Conservation (phyloP, 768 basidiomycete species). For the Aureoboletus auriporus region DNA sequence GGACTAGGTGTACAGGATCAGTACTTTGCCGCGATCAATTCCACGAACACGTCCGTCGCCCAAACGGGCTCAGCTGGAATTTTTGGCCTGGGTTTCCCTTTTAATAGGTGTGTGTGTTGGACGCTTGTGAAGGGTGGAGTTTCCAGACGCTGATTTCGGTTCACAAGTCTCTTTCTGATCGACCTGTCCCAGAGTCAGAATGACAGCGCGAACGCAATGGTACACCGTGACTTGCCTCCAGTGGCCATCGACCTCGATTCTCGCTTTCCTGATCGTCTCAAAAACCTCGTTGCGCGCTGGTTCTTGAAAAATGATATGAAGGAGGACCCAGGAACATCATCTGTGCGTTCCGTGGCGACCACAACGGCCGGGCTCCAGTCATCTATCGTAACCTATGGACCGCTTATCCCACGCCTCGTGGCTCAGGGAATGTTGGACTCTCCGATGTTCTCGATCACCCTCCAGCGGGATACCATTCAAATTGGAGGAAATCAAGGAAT, state of each 20-base stretch:
- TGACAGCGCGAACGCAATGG: neutral
- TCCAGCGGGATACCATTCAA: constrained; percentile 67
- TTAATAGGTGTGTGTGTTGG: constrained; percentile 51
- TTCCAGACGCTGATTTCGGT: neutral
- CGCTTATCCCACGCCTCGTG: constrained; percentile 46
- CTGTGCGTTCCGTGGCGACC: constrained; percentile 5
- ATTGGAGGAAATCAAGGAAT: constrained; percentile 66
- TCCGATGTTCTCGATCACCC: constrained; percentile 53
- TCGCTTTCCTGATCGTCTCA: constrained; percentile 4
- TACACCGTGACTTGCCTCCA: neutral
- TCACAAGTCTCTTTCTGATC: constrained; percentile 44
- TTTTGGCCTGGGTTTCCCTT: constrained; percentile 71
- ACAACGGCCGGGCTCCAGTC: constrained; percentile 32
- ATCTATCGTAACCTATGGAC: constrained; percentile 40
- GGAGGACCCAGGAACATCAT: neutral
- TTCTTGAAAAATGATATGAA: constrained; percentile 10
- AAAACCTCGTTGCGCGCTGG: constrained; percentile 17
- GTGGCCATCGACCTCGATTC: neutral
- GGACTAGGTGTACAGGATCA: constrained; percentile 48
- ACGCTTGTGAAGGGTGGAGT: neutral
- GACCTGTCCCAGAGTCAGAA: constrained; percentile 29
- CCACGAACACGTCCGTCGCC: constrained; percentile 62
- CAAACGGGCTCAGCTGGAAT: constrained; percentile 61
- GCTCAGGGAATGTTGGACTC: constrained; percentile 31
- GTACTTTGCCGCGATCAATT: constrained; percentile 61